Percentiles rank a stretch among this genome's conserved stretches.
Evolutionary conservation across 2,329 filamentous ascomycete species (phyloP).

Genomic region (Aspergillus arachidicola): DNA sequence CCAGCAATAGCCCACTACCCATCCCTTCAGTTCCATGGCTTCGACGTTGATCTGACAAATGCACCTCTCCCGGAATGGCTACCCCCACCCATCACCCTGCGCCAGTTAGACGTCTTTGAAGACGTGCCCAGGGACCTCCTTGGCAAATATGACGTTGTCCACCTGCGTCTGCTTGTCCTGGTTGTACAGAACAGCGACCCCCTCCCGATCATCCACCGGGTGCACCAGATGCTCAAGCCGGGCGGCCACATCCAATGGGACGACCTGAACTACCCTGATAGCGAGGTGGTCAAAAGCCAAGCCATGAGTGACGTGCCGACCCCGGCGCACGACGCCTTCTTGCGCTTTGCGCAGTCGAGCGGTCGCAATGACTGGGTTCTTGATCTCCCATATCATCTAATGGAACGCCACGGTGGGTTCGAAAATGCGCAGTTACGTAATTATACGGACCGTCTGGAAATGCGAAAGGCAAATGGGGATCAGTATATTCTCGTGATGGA

Average conservation of each 20-base stretch:
- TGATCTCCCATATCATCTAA: slow-evolving; percentile 11
- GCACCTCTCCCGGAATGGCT: slow-evolving; percentile 25
- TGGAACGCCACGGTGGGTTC: background rate
- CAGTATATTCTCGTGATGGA: background rate
- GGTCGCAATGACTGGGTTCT: slow-evolving; percentile 27
- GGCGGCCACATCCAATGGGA: slow-evolving; percentile 36
- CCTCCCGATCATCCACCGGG: slow-evolving; percentile 21
- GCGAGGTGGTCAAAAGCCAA: slow-evolving; percentile 14
- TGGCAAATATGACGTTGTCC: slow-evolving; percentile 27
- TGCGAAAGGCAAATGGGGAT: background rate
- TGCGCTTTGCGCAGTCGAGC: slow-evolving; percentile 15
- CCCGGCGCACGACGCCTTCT: slow-evolving; percentile 21
- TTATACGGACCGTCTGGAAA: background rate
- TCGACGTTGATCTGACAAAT: slow-evolving; percentile 28
- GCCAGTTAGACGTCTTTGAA: slow-evolving; percentile 28
- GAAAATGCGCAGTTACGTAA: background rate
- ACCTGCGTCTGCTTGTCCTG: slow-evolving; percentile 19
- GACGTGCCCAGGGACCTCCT: slow-evolving; percentile 19
- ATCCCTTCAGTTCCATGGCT: slow-evolving; percentile 22
- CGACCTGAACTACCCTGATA: slow-evolving; percentile 27
- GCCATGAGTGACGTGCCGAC: slow-evolving; percentile 9
- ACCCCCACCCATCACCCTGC: slow-evolving; percentile 13
- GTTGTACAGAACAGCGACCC: slow-evolving; percentile 17
- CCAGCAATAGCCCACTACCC: slow-evolving; percentile 7
- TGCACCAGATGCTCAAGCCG: slow-evolving; percentile 25